These are phyloP conservation scores for Calamus simplicifolius DNA, from an alignment of 176 grass and related monocot species.

Conservation along the genomic window DNA sequence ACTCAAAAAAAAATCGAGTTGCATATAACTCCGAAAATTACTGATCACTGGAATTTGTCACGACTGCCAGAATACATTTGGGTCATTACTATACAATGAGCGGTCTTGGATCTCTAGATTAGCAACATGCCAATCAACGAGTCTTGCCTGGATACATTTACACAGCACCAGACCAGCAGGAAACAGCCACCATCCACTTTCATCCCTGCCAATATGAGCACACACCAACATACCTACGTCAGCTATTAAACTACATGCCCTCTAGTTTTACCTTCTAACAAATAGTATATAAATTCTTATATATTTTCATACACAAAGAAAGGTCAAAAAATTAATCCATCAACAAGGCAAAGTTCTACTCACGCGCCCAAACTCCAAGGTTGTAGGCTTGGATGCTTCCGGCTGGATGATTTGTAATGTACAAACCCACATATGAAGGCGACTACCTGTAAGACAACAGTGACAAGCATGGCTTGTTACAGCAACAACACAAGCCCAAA, in stretches of 20 bases:
- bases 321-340: background rate
- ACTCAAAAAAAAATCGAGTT: slow-evolving; percentile 49
- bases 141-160: slow-evolving; percentile 98
- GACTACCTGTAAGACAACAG: slow-evolving; percentile 41
- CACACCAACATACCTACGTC: too few species aligned
- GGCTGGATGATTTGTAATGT: slow-evolving; percentile 91
- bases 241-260: too few species aligned
- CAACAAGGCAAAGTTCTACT: slow-evolving; percentile 20
- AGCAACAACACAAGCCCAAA: too few species aligned
- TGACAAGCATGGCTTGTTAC: slow-evolving; percentile 7
- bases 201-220: slow-evolving; percentile 50
- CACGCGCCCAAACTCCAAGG: slow-evolving; percentile 95
- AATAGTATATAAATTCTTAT: background rate
- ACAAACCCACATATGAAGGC: slow-evolving; percentile 90
- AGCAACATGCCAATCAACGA: slow-evolving; percentile 97
- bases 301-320: background rate
- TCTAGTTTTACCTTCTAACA: too few species aligned
- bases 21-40: slow-evolving; percentile 15
- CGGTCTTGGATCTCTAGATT: slow-evolving; percentile 99
- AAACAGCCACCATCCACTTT: slow-evolving; percentile 99
- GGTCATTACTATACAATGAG: slow-evolving; percentile 84
- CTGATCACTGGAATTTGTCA: slow-evolving; percentile 38
- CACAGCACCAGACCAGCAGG: slow-evolving; percentile 66
- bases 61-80: slow-evolving; percentile 87
- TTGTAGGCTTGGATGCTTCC: slow-evolving; percentile 69